Evolutionary conservation across 2,329 filamentous ascomycete species (phyloP).

Genomic region (Shiraia bambusicola): DNA sequence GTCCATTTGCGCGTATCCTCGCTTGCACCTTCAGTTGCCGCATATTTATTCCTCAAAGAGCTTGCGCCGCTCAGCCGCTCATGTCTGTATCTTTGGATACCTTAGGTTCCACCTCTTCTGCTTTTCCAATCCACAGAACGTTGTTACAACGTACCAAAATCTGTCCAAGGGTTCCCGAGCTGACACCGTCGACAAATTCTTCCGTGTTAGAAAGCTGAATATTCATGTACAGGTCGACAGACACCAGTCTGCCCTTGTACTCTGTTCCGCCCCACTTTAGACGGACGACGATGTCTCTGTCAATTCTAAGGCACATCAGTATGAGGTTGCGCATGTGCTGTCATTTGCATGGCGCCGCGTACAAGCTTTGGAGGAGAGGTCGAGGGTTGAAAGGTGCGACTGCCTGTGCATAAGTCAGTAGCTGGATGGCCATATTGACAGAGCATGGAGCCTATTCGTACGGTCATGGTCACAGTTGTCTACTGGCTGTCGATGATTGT

Average conservation of each 20-base stretch:
- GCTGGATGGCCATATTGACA: not conserved
- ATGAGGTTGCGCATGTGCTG: not conserved
- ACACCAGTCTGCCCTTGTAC: conserved; percentile 91
- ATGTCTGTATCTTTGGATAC: conserved; percentile 45
- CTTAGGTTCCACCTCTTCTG: conserved; percentile 49
- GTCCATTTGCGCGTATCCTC: conserved; percentile 1
- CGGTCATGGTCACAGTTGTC: conserved; percentile 42
- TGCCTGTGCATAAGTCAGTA: conserved; percentile 25
- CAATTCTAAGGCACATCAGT: conserved; percentile 60
- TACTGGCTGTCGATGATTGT: not conserved
- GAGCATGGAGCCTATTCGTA: conserved; percentile 7
- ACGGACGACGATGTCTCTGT: conserved; percentile 86
- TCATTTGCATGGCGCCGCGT: conserved; percentile 46
- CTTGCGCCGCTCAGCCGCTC: conserved; percentile 37
- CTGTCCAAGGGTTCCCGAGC: conserved; percentile 80
- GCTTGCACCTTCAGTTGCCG: not conserved
- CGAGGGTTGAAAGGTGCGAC: conserved; percentile 93
- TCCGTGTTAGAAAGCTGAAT: conserved; percentile 87
- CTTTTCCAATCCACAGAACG: conserved; percentile 82
- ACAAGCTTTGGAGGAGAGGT: conserved; percentile 92
- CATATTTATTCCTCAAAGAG: not conserved
- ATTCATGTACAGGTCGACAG: conserved; percentile 99
- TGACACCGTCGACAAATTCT: conserved; percentile 88
- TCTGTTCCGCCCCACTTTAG: conserved; percentile 98
- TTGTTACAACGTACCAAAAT: conserved; percentile 98